Evolutionary conservation across 2,329 filamentous ascomycete genomes (phyloP), one percentile per base, ranked within the genome.

Genomic region (Penicillium sp.): DNA sequence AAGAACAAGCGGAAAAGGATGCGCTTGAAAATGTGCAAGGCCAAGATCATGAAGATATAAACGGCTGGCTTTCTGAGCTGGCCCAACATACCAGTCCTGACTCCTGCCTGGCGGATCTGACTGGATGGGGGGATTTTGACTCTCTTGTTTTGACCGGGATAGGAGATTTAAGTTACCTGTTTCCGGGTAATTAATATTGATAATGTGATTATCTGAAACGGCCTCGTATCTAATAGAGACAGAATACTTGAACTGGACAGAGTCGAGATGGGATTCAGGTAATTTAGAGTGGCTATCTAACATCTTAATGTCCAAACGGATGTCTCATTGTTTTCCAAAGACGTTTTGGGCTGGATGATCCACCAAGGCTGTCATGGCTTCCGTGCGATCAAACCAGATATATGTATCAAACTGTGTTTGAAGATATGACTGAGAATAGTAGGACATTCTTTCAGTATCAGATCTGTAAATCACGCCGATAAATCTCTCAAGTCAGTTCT

Each of bases 391-490:
- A 51, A 82, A 80, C 77, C 78, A 82, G 3, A 81, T 58, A 49
- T 75, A 75, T 1, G 69, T 77, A 58, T 81, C 79, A 49, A 81
- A 76, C 65, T 82, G 79, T 39, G 75, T 67, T 33, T 76, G 70
- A 42, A 81, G 63, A 40, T 73, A 67, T 1, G 77, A 74, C 17
- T 69, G 61, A 7, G 76, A 77, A 60, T 82, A 82, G 57, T 81
- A 78, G 30, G 78, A 80, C 52, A 71, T 64, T 7, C 73, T 62
- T 61, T 82, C 79, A 0, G 78, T 80, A n/a, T 69, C 66, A 3
- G 78, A 78, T 3, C 74, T 68, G 58, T 82, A 82, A 27, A 82
- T 77, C 10, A 82, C 80, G 0, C 79, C 79, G 37, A 82, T 82
- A 55, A 80, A 81, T 9, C 79, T 69, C 65, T 82, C 71, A n/a